These are phyloP conservation scores for Penicillium corylophilum DNA, from an alignment of 2,329 filamentous ascomycete species.

Conservation along the genomic window DNA sequence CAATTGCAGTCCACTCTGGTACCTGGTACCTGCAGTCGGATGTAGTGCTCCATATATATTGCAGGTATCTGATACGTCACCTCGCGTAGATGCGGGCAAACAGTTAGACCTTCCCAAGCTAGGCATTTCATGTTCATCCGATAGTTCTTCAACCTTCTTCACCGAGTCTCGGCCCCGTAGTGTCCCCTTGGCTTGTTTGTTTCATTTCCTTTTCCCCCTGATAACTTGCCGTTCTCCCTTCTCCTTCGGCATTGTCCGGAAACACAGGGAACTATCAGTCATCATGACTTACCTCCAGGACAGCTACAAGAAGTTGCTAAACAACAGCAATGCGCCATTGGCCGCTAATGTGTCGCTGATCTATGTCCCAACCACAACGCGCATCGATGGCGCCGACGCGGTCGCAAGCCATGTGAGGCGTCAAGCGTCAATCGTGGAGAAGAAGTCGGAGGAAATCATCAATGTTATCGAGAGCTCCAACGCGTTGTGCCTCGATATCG, in stretches of 20 bases:
- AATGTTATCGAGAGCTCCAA: slow-evolving; percentile 69
- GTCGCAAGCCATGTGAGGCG: slow-evolving; percentile 79
- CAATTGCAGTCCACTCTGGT: slow-evolving; percentile 3
- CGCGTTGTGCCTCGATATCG: slow-evolving; percentile 72
- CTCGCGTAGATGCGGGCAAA: background rate
- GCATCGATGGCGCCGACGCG: slow-evolving; percentile 66
- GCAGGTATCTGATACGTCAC: background rate
- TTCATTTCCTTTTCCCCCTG: slow-evolving; percentile 7
- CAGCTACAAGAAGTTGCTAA: slow-evolving; percentile 71
- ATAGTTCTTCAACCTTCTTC: background rate
- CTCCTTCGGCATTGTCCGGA: slow-evolving; percentile 8
- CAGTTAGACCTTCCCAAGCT: background rate
- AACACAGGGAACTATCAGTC: background rate
- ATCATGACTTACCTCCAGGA: slow-evolving; percentile 44
- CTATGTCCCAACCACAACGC: slow-evolving; percentile 87
- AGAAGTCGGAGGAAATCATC: slow-evolving; percentile 76
- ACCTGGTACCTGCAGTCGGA: slow-evolving; percentile 4
- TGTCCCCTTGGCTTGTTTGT: slow-evolving; percentile 1
- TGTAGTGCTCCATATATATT: background rate
- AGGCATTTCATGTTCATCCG: slow-evolving; percentile 1
- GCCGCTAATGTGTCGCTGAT: slow-evolving; percentile 68
- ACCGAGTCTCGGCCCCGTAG: slow-evolving; percentile 1
- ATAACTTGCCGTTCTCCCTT: slow-evolving; percentile 14
- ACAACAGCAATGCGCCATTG: slow-evolving; percentile 61
- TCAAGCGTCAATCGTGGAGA: slow-evolving; percentile 72